These are phyloP conservation scores for Trametes sp. DNA, from an alignment of 1,284 basidiomycete species.

Conservation along the genomic window DNA sequence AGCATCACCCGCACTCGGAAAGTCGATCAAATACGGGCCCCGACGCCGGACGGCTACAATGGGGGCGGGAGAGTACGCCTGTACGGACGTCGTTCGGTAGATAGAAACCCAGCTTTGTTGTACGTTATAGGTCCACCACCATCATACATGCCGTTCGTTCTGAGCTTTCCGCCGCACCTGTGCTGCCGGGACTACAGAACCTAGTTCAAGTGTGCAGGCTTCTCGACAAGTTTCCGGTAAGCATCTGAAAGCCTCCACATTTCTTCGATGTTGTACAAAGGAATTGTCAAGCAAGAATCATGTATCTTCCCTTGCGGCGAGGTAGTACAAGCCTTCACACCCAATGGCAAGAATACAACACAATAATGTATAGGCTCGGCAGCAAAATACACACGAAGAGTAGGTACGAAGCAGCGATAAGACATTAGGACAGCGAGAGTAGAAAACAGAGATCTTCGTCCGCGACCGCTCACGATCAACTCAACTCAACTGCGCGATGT, in stretches of 20 bases:
- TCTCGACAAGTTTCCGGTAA: too few relatives aligned
- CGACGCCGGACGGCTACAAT: neutral
- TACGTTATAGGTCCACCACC: slow-evolving; percentile 12
- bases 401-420: slow-evolving; percentile 16
- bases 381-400: slow-evolving; percentile 18
- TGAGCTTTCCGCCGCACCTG: neutral
- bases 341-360: slow-evolving; percentile 30
- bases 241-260: too few relatives aligned
- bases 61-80: neutral
- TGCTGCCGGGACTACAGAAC: too few relatives aligned
- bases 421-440: slow-evolving; percentile 12
- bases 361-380: slow-evolving; percentile 28
- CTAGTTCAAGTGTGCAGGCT: too few relatives aligned
- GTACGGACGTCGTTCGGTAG: neutral
- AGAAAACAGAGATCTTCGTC: slow-evolving; percentile 15
- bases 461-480: slow-evolving; percentile 22
- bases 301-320: too few relatives aligned
- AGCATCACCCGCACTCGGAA: too few relatives aligned
- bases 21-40: too few relatives aligned
- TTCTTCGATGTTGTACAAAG: too few relatives aligned
- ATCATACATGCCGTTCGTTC: neutral
- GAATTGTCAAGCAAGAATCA: too few relatives aligned
- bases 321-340: too few relatives aligned
- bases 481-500: slow-evolving; percentile 41
- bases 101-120: slow-evolving; percentile 1